Base-by-base conservation (phyloP, 306 rosid genomes). In the Begonia peltatifolia region DNA sequence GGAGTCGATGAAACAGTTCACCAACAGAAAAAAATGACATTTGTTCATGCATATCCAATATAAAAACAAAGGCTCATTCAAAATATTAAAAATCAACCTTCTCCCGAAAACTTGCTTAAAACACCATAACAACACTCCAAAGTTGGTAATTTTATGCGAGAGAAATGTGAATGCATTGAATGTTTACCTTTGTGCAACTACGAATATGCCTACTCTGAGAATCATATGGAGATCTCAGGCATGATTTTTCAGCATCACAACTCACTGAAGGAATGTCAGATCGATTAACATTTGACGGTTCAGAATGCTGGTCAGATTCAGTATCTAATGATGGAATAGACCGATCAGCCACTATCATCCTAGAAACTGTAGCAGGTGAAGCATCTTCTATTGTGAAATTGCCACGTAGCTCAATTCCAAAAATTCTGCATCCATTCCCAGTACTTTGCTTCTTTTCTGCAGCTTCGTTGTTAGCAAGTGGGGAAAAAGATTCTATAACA, bases 111-210 rank as follows among this genome's bases (percentile, higher is more conserved):
- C 6, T 25, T 25, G 35, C 35, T 25, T 25, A 25, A 25, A 25
- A 25, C 35, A 25, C 2, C 35, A 25, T 25, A 25, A 25, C 4
- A 25, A 25, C 35, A 25, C 35, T 25, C 35, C 35, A 25, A 25
- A 25, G 35, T 25, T 3, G 35, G 35, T 25, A 25, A 25, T 25
- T 25, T 25, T 25, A 25, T 25, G 35, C 6, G 35, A 25, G 35
- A 30, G 38, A 30, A 30, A 30, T 30, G 38, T 7, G 38, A 30
- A 30, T 30, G 38, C 38, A 30, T 30, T 30, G 38, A 30, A 30
- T 30, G 38, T 5, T 30, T 76, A 89, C 97, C 95, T 89, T 89
- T 4, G 97, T 89, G 84, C 97, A 89, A 66, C 97, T 89, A 64
- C 97, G 81, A 62, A 76, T 89, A 73, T 89, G 97, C 76, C 78